A percentile compares a stretch with the other conserved stretches of the same genome.
phyloP scores from a whole-genome alignment of 2,329 filamentous ascomycete genomes.

The Aspergillus tanneri region DNA sequence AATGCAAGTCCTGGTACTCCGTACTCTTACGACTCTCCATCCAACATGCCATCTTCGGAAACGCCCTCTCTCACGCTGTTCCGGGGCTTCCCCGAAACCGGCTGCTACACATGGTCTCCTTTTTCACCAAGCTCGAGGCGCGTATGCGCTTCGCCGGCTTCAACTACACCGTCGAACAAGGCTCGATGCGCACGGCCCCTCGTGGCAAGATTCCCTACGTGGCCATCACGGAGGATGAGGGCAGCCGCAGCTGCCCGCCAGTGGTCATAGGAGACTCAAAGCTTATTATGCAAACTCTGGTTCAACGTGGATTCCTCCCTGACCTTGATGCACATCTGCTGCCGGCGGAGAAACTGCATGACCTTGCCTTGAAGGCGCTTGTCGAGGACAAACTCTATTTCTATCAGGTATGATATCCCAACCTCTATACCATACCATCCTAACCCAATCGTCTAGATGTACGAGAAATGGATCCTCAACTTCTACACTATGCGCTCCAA shows the following conservation, averaged over 20 bases:
- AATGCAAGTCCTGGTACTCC: too few relatives aligned
- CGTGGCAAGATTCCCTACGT: conserved; percentile 63
- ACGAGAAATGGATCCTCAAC: conserved; percentile 61
- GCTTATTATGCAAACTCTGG: conserved; percentile 54
- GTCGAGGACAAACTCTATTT: conserved; percentile 63
- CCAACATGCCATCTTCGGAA: not conserved
- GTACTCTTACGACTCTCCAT: not conserved
- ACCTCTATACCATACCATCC: not conserved
- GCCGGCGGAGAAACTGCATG: conserved; percentile 44
- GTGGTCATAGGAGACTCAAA: conserved; percentile 51
- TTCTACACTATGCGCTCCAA: conserved; percentile 59
- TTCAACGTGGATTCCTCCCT: conserved; percentile 41
- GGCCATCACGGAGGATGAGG: conserved; percentile 26
- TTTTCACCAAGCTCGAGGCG: conserved; percentile 63
- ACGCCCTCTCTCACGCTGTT: conserved; percentile 42
- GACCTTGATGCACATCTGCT: conserved; percentile 52
- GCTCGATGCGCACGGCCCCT: conserved; percentile 50
- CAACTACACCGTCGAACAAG: conserved; percentile 48
- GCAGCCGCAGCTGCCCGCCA: not conserved
- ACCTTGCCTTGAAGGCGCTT: conserved; percentile 55
- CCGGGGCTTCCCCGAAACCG: conserved; percentile 49
- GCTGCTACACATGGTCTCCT: conserved; percentile 57
- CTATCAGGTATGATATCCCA: conserved; percentile 44
- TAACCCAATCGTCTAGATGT: conserved; percentile 29
- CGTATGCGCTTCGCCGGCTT: conserved; percentile 57